Evolutionary conservation across 2,329 filamentous ascomycete genomes (phyloP).

Genomic region (Paracorniculantispora psalliotae): DNA sequence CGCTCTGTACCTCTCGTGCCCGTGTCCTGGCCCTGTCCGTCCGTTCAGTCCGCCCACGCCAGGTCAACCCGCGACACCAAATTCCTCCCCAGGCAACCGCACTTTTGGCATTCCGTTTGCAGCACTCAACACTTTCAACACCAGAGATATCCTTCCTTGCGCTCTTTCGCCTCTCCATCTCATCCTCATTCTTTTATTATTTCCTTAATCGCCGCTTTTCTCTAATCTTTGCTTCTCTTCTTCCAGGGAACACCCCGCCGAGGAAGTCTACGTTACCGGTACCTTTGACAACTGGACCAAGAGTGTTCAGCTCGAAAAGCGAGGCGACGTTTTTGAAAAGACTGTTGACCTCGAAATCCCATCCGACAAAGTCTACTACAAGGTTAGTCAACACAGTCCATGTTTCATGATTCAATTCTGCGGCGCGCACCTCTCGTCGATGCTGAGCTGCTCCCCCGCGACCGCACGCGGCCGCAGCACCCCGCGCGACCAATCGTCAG

Average conservation of each 20-base stretch:
- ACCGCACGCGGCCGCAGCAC: background rate
- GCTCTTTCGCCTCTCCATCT: background rate
- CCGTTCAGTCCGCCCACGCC: no score
- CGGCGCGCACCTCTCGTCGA: background rate
- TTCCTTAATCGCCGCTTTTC: background rate
- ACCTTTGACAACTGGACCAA: slow-evolving; percentile 94
- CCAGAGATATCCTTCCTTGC: background rate
- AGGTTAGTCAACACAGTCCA: slow-evolving; percentile 55
- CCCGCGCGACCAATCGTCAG: background rate
- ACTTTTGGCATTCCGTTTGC: slow-evolving; percentile 7
- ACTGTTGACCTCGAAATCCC: slow-evolving; percentile 65
- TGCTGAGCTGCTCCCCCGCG: background rate
- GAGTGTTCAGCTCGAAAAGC: slow-evolving; percentile 75
- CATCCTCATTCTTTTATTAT: background rate
- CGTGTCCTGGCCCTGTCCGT: background rate
- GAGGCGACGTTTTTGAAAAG: slow-evolving; percentile 71
- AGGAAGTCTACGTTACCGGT: slow-evolving; percentile 90
- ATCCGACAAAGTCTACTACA: slow-evolving; percentile 80
- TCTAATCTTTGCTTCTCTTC: background rate
- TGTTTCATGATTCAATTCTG: background rate
- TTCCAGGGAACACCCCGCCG: slow-evolving; percentile 72
- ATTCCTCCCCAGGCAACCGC: slow-evolving; percentile 7
- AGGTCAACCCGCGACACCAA: slow-evolving; percentile 1
- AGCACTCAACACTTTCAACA: background rate
- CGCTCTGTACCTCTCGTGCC: background rate